Evolutionary conservation across 1,139 yeast genomes (phyloP), one percentile per base, ranked within the genome.

Genomic region (Suhomyces yuchorum): DNA sequence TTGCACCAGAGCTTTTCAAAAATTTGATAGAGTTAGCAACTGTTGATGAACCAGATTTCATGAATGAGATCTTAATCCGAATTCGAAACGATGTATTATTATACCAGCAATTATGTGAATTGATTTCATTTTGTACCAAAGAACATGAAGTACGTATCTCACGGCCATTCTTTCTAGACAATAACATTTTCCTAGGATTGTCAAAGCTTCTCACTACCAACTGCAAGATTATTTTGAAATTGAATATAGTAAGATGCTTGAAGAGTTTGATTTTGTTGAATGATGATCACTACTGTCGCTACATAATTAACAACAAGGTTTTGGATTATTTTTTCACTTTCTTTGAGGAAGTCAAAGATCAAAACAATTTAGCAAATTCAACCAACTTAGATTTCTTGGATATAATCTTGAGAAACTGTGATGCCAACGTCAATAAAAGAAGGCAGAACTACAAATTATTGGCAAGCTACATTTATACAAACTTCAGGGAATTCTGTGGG

Each of bases 301-400:
- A 81, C 55, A 73, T 91, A 44, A 73, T 87, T 19, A 69, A 79
- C n/a, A 68, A 80, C 47, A 74, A 81, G 47, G 65, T 87, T 2
- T 71, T 86, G 47, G 73, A 70, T 9, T 70, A 77, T 37, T 73
- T 84, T 35, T 77, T 87, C 53, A 63, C 64, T 0, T 70, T 82
- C 48, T 73, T 88, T 51, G 68, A 69, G 18, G 75, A 71, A n/a
- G 78, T 81, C 17, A 73, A 78, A 18, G 68, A 74, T 35, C 68
- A 70, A 40, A 83, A 86, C 60, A 87, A 84, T 59, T 70, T 92
- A 51, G 78, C 88, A 2, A 87, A 83, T 59, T 89, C 97, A 0
- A 78, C 95, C 3, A 80, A 95, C 55, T 71, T 91, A 46, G 93
- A 87, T 58, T 71, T 92, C 37, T 68, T 90, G 45, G 86, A 82